A percentile compares a stretch with the other conserved stretches of the same genome.
Evolutionary conservation across 2,329 filamentous ascomycete genomes (phyloP).

Genomic region (Claviceps sp.): DNA sequence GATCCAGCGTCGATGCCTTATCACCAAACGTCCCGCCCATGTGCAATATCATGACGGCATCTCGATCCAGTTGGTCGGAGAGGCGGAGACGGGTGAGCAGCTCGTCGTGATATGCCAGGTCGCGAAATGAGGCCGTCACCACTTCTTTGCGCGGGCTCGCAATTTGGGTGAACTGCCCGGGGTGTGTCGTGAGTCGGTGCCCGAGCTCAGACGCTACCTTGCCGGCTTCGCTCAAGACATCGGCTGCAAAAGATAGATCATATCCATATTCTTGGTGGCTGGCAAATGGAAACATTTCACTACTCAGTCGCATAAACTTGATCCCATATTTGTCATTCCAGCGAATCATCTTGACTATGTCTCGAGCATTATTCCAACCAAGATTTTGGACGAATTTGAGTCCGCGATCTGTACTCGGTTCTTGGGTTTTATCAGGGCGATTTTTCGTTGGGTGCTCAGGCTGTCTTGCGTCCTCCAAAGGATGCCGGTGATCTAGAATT

Average conservation of each 20-base stretch:
- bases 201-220: slow-evolving; percentile 63
- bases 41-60: slow-evolving; percentile 90
- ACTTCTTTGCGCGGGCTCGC: slow-evolving; percentile 71
- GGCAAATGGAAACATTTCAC: slow-evolving; percentile 95
- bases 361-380: slow-evolving; percentile 68
- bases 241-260: slow-evolving; percentile 68
- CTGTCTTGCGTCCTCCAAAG: slow-evolving; percentile 58
- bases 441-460: slow-evolving; percentile 79
- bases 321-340: slow-evolving; percentile 93
- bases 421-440: slow-evolving; percentile 60
- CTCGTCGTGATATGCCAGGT: slow-evolving; percentile 81
- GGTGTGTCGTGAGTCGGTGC: slow-evolving; percentile 80
- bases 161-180: slow-evolving; percentile 85
- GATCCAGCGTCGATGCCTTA: slow-evolving; percentile 62
- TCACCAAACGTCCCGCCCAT: slow-evolving; percentile 87
- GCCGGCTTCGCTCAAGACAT: slow-evolving; percentile 63
- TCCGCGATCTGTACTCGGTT: slow-evolving; percentile 53
- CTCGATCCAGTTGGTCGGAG: slow-evolving; percentile 63
- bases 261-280: slow-evolving; percentile 83
- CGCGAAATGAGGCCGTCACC: slow-evolving; percentile 61
- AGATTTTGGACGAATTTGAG: slow-evolving; percentile 61
- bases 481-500: slow-evolving; percentile 79
- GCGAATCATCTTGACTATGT: slow-evolving; percentile 71
- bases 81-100: slow-evolving; percentile 65
- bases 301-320: slow-evolving; percentile 82